Conservation (phyloP, 2,329 filamentous ascomycete species). For the Tricladium varicosporioides region DNA sequence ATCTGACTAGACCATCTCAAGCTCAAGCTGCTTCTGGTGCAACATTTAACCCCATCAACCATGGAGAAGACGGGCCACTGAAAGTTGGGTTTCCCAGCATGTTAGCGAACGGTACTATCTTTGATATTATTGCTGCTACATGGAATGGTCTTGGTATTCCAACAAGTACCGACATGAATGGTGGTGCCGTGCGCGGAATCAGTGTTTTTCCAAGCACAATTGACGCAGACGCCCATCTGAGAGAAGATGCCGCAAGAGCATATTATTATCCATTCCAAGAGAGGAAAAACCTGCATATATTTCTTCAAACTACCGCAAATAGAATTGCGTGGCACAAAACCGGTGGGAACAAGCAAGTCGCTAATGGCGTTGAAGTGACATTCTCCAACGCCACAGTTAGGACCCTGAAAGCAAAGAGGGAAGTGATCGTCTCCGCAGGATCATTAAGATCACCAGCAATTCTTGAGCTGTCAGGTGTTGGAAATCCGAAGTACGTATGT, state of each 20-base stretch:
- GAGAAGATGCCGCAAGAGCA: slow-evolving; percentile 22
- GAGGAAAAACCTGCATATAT: slow-evolving; percentile 17
- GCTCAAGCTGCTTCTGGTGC: slow-evolving; percentile 14
- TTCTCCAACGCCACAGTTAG: slow-evolving; percentile 9
- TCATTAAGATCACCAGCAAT: slow-evolving; percentile 32
- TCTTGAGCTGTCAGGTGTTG: slow-evolving; percentile 37
- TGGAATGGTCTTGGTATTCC: slow-evolving; percentile 15
- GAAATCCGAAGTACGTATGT: slow-evolving; percentile 17
- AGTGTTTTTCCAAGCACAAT: slow-evolving; percentile 17
- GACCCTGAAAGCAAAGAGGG: slow-evolving; percentile 27
- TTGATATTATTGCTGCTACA: background rate
- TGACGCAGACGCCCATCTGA: slow-evolving; percentile 13
- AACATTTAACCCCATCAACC: slow-evolving; percentile 7
- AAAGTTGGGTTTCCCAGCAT: slow-evolving; percentile 19
- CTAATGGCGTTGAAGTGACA: slow-evolving; percentile 25
- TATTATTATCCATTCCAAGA: slow-evolving; percentile 21
- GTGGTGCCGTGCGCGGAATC: slow-evolving; percentile 16
- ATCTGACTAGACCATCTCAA: slow-evolving; percentile 25
- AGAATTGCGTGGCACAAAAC: slow-evolving; percentile 13
- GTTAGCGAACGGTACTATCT: slow-evolving; percentile 15
- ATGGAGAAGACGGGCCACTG: slow-evolving; percentile 18
- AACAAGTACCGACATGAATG: slow-evolving; percentile 16
- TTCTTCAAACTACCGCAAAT: slow-evolving; percentile 18
- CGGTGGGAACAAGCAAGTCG: slow-evolving; percentile 36
- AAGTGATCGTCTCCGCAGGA: slow-evolving; percentile 34